Percentiles rank a stretch among this genome's conserved stretches.
These are phyloP conservation scores for Curvularia lunata DNA, from an alignment of 2,329 filamentous ascomycete genomes.

Conservation along the genomic window DNA sequence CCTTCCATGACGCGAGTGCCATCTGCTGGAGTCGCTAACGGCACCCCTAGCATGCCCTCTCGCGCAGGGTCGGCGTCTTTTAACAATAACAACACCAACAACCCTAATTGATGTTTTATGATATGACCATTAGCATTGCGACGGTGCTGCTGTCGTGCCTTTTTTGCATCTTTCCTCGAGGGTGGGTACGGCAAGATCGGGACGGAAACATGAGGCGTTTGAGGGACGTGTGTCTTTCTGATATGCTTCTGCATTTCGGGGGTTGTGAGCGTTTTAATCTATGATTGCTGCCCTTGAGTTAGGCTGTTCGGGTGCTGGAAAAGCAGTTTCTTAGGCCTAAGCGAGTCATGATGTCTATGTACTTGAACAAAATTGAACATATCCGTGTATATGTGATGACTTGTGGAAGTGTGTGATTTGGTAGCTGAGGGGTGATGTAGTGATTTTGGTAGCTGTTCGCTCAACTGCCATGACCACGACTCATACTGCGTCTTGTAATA, in stretches of 20 bases:
- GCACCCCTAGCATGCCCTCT: slow-evolving; percentile 13
- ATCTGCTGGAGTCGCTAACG: slow-evolving; percentile 22
- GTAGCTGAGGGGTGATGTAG: background rate
- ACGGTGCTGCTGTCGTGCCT: slow-evolving; percentile 28
- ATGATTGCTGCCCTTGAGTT: background rate
- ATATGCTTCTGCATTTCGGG: slow-evolving; percentile 14
- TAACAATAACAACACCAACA: slow-evolving; percentile 18
- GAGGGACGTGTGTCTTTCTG: slow-evolving; percentile 6
- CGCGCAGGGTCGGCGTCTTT: slow-evolving; percentile 17
- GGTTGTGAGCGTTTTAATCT: slow-evolving; percentile 12
- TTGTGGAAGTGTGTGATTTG: background rate
- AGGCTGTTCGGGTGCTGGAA: slow-evolving; percentile 5
- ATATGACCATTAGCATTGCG: slow-evolving; percentile 37
- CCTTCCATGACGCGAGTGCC: slow-evolving; percentile 28
- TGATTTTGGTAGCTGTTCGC: background rate
- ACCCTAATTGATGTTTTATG: slow-evolving; percentile 29
- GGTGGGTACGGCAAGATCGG: slow-evolving; percentile 7
- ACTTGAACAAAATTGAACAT: slow-evolving; percentile 12
- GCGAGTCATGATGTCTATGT: slow-evolving; percentile 4
- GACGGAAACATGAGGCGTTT: slow-evolving; percentile 12
- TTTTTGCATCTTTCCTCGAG: slow-evolving; percentile 19
- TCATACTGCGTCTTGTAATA: no score
- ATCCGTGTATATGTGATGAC: background rate
- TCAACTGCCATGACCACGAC: no score
- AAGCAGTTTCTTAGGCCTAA: slow-evolving; percentile 1